These are phyloP conservation scores for Suhomyces xylopsoci DNA, from an alignment of 805 yeast species.

Conservation along the genomic window DNA sequence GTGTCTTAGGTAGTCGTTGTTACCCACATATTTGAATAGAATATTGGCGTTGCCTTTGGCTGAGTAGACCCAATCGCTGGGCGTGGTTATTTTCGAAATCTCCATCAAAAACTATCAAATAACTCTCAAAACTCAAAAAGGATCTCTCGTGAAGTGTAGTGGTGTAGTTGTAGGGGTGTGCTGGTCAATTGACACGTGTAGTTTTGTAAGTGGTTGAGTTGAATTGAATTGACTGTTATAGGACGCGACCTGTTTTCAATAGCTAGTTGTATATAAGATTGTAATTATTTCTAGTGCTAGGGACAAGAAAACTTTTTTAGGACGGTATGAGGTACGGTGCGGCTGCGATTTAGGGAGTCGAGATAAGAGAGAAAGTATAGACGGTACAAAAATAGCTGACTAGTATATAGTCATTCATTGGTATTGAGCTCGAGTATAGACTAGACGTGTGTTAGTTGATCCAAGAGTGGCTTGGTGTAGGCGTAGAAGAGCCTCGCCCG, in stretches of 20 bases:
- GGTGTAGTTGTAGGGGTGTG: too few relatives aligned
- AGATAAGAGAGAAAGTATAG: neutral
- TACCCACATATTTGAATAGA: conserved; percentile 41
- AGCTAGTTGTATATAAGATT: neutral
- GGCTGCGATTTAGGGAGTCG: neutral
- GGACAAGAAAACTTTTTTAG: neutral
- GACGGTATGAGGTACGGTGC: neutral
- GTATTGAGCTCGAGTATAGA: neutral
- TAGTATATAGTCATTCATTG: neutral
- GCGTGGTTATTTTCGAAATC: conserved; percentile 29
- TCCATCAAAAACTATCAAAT: conserved; percentile 32
- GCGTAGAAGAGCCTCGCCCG: neutral
- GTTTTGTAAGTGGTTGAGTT: neutral
- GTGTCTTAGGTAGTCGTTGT: conserved; percentile 25
- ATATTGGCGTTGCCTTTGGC: conserved; percentile 51
- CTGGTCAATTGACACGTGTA: neutral
- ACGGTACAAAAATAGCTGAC: neutral
- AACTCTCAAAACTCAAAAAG: too few relatives aligned
- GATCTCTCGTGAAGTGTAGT: neutral
- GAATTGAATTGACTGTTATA: neutral
- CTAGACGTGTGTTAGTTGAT: neutral
- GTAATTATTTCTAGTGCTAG: too few relatives aligned
- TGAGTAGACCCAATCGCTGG: conserved; percentile 41
- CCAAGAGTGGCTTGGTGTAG: neutral
- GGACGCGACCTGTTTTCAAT: neutral